These are phyloP conservation scores for Aspergillus vadensis DNA, from an alignment of 2,329 filamentous ascomycete genomes.

Conservation along the genomic window DNA sequence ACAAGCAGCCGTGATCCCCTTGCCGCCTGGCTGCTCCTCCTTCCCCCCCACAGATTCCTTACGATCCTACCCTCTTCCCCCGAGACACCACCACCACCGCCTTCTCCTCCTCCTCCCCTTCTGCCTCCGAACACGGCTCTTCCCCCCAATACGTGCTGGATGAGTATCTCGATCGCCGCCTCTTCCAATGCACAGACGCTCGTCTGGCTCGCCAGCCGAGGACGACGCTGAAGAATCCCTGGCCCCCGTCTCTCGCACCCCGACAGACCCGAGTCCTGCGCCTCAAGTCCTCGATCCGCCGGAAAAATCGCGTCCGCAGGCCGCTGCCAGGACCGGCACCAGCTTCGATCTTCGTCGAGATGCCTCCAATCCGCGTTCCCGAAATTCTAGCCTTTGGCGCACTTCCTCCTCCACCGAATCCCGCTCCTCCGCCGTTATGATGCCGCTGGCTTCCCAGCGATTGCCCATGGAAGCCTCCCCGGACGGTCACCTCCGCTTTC, in stretches of 20 bases:
- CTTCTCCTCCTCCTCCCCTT: conserved; percentile 6
- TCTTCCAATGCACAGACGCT: conserved; percentile 50
- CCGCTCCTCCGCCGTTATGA: conserved; percentile 29
- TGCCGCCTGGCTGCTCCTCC: conserved; percentile 12
- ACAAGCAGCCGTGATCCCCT: conserved; percentile 12
- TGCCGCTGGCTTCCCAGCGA: conserved; percentile 42
- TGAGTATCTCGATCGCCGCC: conserved; percentile 37
- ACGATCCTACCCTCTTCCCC: neutral
- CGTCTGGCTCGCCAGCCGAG: conserved; percentile 47
- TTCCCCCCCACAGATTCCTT: neutral
- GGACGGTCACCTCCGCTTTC: conserved; percentile 40
- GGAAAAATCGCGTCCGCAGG: conserved; percentile 38
- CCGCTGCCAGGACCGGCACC: conserved; percentile 40
- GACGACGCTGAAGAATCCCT: conserved; percentile 44
- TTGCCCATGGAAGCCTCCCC: conserved; percentile 40
- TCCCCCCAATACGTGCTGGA: conserved; percentile 32
- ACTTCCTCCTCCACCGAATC: conserved; percentile 34
- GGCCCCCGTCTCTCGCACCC: conserved; percentile 30
- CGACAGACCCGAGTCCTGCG: conserved; percentile 37
- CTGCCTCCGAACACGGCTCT: conserved; percentile 1
- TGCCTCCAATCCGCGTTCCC: conserved; percentile 40
- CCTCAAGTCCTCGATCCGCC: conserved; percentile 31
- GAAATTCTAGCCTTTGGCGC: conserved; percentile 43
- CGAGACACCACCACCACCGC: neutral
- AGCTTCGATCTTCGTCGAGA: conserved; percentile 40